Conservation (phyloP, 1,284 basidiomycete species). For the Irpex rosettiformis region DNA sequence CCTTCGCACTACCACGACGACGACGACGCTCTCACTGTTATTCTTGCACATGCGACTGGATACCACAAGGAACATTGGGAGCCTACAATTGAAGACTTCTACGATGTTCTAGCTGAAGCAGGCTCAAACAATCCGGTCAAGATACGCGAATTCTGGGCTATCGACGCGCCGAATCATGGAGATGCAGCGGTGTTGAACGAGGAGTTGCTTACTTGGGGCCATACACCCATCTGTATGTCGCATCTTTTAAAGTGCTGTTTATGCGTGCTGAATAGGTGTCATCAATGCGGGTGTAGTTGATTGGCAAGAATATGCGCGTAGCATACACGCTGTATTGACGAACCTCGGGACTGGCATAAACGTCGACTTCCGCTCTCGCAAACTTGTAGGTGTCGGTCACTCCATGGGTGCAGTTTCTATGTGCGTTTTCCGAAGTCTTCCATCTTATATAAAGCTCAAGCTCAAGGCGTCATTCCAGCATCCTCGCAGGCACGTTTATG, state of each 20-base stretch:
- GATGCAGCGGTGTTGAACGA: conserved; percentile 50
- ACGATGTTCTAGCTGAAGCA: conserved; percentile 23
- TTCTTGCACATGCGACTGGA: conserved; percentile 50
- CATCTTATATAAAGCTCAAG: background rate
- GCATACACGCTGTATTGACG: conserved; percentile 31
- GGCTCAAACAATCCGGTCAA: conserved; percentile 17
- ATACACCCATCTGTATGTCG: conserved; percentile 38
- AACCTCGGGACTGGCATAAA: conserved; percentile 30
- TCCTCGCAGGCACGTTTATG: conserved; percentile 36
- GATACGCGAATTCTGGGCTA: conserved; percentile 48
- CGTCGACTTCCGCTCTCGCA: conserved; percentile 31
- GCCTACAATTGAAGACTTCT: conserved; percentile 48
- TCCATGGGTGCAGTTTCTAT: conserved; percentile 37
- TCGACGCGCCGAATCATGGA: conserved; percentile 55
- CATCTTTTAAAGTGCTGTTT: background rate
- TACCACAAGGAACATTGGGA: conserved; percentile 59
- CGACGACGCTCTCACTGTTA: conserved; percentile 40
- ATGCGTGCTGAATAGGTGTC: background rate
- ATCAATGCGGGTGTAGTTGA: too few species aligned
- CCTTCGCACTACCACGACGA: conserved; percentile 32
- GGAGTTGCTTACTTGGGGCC: conserved; percentile 36
- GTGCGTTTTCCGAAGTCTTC: conserved; percentile 23
- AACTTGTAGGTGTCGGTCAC: conserved; percentile 35
- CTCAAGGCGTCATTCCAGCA: conserved; percentile 24
- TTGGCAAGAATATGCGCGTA: conserved; percentile 36